Percentiles rank a stretch among this genome's conserved stretches.
Evolutionary conservation across 257 asterid genomes (phyloP).

Genomic region (Knoxia roxburghii): DNA sequence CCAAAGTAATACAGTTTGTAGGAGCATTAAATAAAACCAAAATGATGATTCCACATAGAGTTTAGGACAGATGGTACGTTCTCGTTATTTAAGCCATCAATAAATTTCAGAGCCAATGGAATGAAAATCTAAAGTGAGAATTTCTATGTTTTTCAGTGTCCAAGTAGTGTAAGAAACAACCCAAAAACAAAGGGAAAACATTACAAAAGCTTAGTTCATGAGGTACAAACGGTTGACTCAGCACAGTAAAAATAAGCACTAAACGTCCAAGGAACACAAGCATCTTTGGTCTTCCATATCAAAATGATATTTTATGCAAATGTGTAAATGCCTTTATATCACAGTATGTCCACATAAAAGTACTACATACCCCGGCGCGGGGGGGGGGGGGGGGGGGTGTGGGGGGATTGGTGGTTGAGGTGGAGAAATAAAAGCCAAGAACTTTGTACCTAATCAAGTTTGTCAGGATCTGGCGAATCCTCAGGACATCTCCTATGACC

Average conservation of each 20-base stretch:
- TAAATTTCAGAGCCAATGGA: background rate
- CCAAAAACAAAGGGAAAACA: background rate
- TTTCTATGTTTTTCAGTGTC: background rate
- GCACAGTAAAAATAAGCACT: background rate
- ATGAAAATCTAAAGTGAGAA: background rate
- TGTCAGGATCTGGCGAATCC: constrained; percentile 92
- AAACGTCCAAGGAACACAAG: background rate
- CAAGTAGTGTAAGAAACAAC: background rate
- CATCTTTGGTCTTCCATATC: background rate
- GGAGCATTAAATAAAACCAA: background rate
- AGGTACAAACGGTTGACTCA: background rate
- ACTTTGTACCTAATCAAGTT: constrained; percentile 69
- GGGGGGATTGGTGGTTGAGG: too few relatives aligned
- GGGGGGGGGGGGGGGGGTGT: too few relatives aligned
- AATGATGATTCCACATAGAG: background rate
- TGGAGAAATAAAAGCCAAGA: background rate
- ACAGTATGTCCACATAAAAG: background rate
- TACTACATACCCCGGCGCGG: background rate
- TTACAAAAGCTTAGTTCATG: background rate
- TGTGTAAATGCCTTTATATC: background rate
- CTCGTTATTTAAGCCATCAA: background rate
- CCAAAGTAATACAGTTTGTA: background rate
- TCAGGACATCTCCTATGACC: constrained; percentile 80
- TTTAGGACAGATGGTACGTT: background rate
- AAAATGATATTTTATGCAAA: background rate